Evolutionary conservation across 1,284 basidiomycete species (phyloP).

Genomic region (Ceratobasidium papillatum): DNA sequence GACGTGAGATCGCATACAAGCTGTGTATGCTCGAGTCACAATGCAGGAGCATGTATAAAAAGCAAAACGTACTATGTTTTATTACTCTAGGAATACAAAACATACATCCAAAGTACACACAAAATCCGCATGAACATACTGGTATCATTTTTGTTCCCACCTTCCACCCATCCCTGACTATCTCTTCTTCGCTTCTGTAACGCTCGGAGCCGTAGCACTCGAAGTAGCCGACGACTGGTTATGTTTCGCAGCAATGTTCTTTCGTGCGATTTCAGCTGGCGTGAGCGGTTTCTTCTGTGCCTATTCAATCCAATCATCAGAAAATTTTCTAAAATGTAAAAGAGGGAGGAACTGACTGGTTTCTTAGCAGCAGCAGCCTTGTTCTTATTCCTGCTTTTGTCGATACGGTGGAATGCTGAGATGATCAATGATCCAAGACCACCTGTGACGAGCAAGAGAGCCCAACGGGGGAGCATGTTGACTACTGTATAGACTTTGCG

Average conservation of each 20-base stretch:
- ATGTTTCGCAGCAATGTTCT: background rate
- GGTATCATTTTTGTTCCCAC: background rate
- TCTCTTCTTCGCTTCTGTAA: constrained; percentile 9
- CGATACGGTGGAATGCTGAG: constrained; percentile 4
- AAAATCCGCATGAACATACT: background rate
- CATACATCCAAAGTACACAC: constrained; percentile 30
- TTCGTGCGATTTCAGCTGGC: constrained; percentile 10
- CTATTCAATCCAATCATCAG: no score
- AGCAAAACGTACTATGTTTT: background rate
- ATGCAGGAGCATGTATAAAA: background rate
- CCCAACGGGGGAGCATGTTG: constrained; percentile 64
- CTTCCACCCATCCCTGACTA: no score
- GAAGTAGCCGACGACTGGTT: background rate
- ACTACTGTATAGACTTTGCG: constrained; percentile 62
- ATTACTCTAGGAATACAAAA: constrained; percentile 3
- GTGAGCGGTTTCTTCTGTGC: constrained; percentile 10
- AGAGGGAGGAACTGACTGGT: constrained; percentile 1
- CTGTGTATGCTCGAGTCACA: no score
- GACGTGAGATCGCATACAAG: no score
- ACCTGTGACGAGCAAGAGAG: constrained; percentile 66
- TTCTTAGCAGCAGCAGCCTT: background rate
- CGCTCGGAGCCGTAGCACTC: constrained; percentile 7
- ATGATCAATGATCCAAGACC: constrained; percentile 58
- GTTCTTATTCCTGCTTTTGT: background rate
- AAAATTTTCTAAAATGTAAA: background rate